Evolutionary conservation across 495 filamentous ascomycete species (phyloP).

Genomic region (Rostrohypoxylon terebratum): DNA sequence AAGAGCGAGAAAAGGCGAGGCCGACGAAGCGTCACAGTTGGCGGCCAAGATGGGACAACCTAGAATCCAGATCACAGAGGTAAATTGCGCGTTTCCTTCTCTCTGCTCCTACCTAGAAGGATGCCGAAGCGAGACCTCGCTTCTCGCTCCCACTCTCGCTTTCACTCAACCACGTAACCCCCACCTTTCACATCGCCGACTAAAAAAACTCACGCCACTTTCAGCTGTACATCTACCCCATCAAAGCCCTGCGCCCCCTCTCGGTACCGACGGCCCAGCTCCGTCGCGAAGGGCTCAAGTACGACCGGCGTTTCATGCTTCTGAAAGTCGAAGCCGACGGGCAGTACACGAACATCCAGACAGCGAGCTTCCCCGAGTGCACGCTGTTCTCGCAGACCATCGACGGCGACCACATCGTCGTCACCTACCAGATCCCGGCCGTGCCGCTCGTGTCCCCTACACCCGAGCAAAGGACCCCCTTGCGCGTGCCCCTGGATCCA

Average conservation of each 20-base stretch:
- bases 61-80: conserved; percentile 46
- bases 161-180: not conserved
- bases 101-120: not conserved
- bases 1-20: not conserved
- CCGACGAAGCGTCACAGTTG: not conserved
- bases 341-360: conserved; percentile 72
- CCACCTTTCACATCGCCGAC: not conserved
- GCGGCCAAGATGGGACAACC: conserved; percentile 21
- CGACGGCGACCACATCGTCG: conserved; percentile 57
- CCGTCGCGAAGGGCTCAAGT: conserved; percentile 73
- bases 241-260: conserved; percentile 83
- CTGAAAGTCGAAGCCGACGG: conserved; percentile 62
- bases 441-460: conserved; percentile 35
- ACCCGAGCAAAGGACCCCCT: conserved; percentile 29
- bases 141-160: not conserved
- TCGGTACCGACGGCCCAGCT: conserved; percentile 66
- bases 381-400: conserved; percentile 74
- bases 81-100: conserved; percentile 11
- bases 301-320: conserved; percentile 86
- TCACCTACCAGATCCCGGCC: conserved; percentile 64
- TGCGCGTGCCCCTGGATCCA: conserved; percentile 72
- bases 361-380: conserved; percentile 72
- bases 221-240: conserved; percentile 87
- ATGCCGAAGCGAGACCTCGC: not conserved
- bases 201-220: conserved; percentile 17